Evolutionary conservation across 148 eudicot species (phyloP), one percentile per base, ranked within the genome.

Genomic region (Drosera capensis): DNA sequence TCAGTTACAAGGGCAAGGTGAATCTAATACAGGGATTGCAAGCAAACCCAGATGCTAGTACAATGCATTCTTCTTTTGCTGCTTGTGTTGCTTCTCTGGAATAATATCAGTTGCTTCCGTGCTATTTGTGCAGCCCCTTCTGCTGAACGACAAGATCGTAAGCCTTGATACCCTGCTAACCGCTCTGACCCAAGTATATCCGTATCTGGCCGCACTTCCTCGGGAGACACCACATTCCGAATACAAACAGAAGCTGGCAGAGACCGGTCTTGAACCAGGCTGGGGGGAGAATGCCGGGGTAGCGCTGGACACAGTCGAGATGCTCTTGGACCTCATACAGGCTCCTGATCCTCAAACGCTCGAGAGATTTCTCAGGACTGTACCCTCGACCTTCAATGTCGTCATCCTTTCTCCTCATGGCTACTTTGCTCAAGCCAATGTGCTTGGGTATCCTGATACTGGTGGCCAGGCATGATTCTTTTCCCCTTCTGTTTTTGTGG

Each of bases 381-480:
- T 71, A 20, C 72, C 77, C 3, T 9, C n/a, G 38, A 15, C n/a
- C 0, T 34, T 34, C 25, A 57, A 65, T 52, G 64, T 65, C 51
- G 75, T 71, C 34, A 71, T 71, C 23, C 54, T 71, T 30, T 65
- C 71, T 14, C 70, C 71, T 13, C 75, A 71, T 40, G 75, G 75
- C 34, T 71, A 71, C 55, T 71, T 71, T 41, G 75, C 60, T 20
- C 75, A 71, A 63, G 75, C 66, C 28, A 71, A 71, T 31, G 64
- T 51, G 12, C 46, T 60, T 14, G 65, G 65, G 9, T 60, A 25
- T 46, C 65, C 65, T 40, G 65, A 60, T 36, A 60, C 65, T 29
- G 65, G 75, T 20, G 75, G 75, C 20, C 75, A 71, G 75, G 75
- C 66, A 45, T 23, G 23, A 22, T 31, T 49, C 22, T 40, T 19